These are phyloP conservation scores for Astragalus glycyphyllos DNA, from an alignment of 306 rosid genomes.

Conservation along the genomic window DNA sequence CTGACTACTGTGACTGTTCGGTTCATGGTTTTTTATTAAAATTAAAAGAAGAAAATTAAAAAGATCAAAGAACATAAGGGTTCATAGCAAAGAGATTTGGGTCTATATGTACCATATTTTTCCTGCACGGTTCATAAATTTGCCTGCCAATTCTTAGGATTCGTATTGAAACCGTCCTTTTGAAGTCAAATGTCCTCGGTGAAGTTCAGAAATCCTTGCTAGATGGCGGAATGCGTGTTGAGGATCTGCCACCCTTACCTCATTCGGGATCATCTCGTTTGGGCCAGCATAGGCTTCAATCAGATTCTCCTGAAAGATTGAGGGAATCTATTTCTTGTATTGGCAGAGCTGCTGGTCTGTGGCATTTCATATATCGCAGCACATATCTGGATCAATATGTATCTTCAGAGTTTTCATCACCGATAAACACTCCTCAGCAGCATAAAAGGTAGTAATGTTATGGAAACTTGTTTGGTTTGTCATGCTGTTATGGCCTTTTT, in stretches of 20 bases:
- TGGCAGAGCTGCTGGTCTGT: slow-evolving; percentile 87
- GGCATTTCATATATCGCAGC: slow-evolving; percentile 98
- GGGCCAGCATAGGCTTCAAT: slow-evolving; percentile 61
- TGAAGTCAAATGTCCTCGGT: slow-evolving; percentile 84
- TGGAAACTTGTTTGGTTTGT: slow-evolving; percentile 13
- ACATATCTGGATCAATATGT: slow-evolving; percentile 91
- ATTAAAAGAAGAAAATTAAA: background rate
- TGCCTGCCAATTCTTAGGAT: slow-evolving; percentile 65
- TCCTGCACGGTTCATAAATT: slow-evolving; percentile 37
- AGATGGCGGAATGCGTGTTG: slow-evolving; percentile 93
- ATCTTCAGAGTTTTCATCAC: slow-evolving; percentile 85
- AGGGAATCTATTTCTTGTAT: slow-evolving; percentile 58
- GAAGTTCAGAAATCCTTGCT: slow-evolving; percentile 89
- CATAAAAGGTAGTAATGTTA: slow-evolving; percentile 72
- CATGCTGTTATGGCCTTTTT: slow-evolving; percentile 1
- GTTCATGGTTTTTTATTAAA: slow-evolving; percentile 13
- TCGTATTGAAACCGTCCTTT: slow-evolving; percentile 77
- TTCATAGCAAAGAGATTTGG: slow-evolving; percentile 27
- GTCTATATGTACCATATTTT: slow-evolving; percentile 5
- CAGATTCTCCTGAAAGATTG: slow-evolving; percentile 73
- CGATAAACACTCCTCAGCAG: slow-evolving; percentile 69
- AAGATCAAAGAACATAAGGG: slow-evolving; percentile 12
- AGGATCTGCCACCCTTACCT: slow-evolving; percentile 76
- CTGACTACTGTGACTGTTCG: slow-evolving; percentile 28
- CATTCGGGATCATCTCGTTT: slow-evolving; percentile 61